phyloP scores from a whole-genome alignment of 768 basidiomycete species.

The Lactarius tabidus region DNA sequence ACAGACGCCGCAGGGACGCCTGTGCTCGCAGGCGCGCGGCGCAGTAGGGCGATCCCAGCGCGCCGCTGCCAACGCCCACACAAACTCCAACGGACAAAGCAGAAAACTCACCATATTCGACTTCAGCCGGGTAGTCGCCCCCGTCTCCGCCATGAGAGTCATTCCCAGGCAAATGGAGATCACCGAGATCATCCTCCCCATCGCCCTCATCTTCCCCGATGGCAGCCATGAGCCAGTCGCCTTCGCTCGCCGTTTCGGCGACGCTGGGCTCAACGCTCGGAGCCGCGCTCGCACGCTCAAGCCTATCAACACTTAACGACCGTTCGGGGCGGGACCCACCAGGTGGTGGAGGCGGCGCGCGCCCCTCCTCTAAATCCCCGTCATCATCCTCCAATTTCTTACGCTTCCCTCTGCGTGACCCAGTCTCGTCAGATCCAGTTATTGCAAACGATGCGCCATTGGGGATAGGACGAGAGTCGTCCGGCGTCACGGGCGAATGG shows the following conservation, averaged over 20 bases:
- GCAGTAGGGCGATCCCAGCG: conserved; percentile 30
- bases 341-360: conserved; percentile 64
- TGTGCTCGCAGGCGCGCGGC: conserved; percentile 23
- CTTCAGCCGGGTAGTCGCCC: conserved; percentile 8
- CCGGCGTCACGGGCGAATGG: conserved; percentile 81
- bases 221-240: conserved; percentile 87
- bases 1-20: conserved; percentile 23
- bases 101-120: conserved; percentile 33
- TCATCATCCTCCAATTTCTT: conserved; percentile 91
- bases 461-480: conserved; percentile 73
- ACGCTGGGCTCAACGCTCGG: conserved; percentile 71
- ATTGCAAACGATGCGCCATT: conserved; percentile 45
- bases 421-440: conserved; percentile 46
- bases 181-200: conserved; percentile 33
- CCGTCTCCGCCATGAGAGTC: conserved; percentile 16
- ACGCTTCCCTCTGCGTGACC: conserved; percentile 71
- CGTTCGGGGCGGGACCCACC: conserved; percentile 34
- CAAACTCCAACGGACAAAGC: conserved; percentile 27
- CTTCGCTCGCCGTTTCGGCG: conserved; percentile 62
- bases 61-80: conserved; percentile 31
- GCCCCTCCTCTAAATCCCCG: conserved; percentile 69
- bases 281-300: conserved; percentile 57
- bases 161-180: conserved; percentile 18
- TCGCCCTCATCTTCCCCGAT: conserved; percentile 71
- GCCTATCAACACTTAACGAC: conserved; percentile 49